These are phyloP conservation scores for Anthracocystis walkeri DNA, from an alignment of 1,284 basidiomycete genomes.

Conservation along the genomic window DNA sequence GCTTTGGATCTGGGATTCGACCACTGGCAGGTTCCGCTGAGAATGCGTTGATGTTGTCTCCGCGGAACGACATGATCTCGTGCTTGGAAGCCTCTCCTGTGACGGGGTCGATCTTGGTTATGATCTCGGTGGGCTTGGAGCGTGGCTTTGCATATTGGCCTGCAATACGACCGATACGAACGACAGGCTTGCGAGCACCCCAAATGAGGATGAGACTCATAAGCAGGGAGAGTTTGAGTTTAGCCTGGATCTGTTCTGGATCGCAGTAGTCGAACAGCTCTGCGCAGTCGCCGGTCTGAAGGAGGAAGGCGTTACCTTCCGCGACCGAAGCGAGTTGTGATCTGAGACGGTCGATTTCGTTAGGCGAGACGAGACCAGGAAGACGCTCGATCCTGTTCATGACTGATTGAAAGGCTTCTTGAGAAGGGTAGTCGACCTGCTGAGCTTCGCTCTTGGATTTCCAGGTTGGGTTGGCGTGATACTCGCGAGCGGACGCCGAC, in stretches of 20 bases:
- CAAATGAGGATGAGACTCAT: conserved; percentile 95
- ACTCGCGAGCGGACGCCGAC: conserved; percentile 28
- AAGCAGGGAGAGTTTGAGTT: conserved; percentile 91
- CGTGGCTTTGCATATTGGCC: conserved; percentile 93
- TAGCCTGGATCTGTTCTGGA: conserved; percentile 91
- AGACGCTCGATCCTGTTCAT: conserved; percentile 54
- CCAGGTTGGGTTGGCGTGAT: conserved; percentile 60
- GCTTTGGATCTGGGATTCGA: conserved; percentile 86
- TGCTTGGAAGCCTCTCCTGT: conserved; percentile 59
- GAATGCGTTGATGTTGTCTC: conserved; percentile 95
- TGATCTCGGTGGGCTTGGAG: conserved; percentile 83
- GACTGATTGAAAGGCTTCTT: conserved; percentile 50
- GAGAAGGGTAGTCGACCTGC: conserved; percentile 62
- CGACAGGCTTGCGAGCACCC: conserved; percentile 77
- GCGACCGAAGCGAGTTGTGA: conserved; percentile 62
- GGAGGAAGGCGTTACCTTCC: conserved; percentile 79
- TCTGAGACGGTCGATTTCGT: conserved; percentile 64
- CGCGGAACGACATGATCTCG: conserved; percentile 81
- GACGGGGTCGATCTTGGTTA: conserved; percentile 44
- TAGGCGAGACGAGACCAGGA: conserved; percentile 65
- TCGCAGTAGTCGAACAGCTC: conserved; percentile 74
- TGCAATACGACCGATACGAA: conserved; percentile 64
- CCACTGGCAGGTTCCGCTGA: conserved; percentile 73
- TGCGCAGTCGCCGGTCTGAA: conserved; percentile 97
- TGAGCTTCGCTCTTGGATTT: conserved; percentile 61